Evolutionary conservation across 441 rosid genomes (phyloP), one percentile per base, ranked within the genome.

Genomic region (Hura crepitans): DNA sequence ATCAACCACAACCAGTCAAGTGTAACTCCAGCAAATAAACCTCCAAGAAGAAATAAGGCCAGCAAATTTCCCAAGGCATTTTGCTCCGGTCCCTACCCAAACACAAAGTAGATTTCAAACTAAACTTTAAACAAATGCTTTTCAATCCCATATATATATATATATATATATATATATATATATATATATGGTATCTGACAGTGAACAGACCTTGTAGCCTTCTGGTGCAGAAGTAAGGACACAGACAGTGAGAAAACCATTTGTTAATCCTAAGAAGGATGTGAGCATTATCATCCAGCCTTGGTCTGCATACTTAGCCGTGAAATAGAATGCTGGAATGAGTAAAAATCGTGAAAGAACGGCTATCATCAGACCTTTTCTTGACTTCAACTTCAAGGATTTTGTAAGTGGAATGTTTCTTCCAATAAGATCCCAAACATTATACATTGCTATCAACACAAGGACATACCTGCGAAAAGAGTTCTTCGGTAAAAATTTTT

Each of bases 1-100:
- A 59, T 69, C 58, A 59, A 66, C 73, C 73, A 69, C 18, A 69
- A 43, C 66, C 73, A 69, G 23, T 69, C 72, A 46, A 69, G 58
- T 20, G 22, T 13, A 20, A 12, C 63, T 17, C 69, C 68, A 28
- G 55, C 25, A 28, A 45, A 64, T 20, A 64, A 45, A 46, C 68
- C 68, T 1, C 68, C 91, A 42, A 88, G 1, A 20, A 89, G 82
- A 70, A 86, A 91, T 75, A 88, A 53, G 7, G 85, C 87, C 64
- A 89, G 81, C 80, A 91, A 45, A 66, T 91, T 88, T 28, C 98
- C 98, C 67, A 88, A 57, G 2, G 96, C 97, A 69, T 88, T 91
- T 68, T 89, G 85, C 76, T 93, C 97, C 8, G 98, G 95, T 43
- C 96, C 96, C 94, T 90, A 43, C 65, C 45, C 9, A 73, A 17